phyloP scores from a whole-genome alignment of 257 asterid genomes.

The Verbascum thapsus region DNA sequence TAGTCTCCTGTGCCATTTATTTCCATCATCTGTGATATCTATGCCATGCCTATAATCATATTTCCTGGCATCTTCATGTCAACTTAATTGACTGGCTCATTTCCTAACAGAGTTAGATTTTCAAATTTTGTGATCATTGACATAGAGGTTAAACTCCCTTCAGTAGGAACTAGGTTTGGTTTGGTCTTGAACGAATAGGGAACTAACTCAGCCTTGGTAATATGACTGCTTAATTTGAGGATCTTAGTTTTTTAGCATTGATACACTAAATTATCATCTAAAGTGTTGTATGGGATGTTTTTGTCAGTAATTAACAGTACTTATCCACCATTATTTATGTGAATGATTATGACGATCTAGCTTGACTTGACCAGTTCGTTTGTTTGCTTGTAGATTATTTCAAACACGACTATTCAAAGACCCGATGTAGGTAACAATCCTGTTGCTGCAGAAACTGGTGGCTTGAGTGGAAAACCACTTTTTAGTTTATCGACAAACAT shows the following conservation, averaged over 20 bases:
- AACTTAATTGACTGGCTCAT: neutral
- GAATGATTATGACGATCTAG: neutral
- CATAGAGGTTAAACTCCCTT: neutral
- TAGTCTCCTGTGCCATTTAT: neutral
- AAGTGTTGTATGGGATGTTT: too few species aligned
- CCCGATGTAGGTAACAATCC: slow-evolving; percentile 67
- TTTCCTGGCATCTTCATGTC: neutral
- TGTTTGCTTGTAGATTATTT: slow-evolving; percentile 65
- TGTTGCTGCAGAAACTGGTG: slow-evolving; percentile 79
- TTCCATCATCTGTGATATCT: slow-evolving; percentile 3
- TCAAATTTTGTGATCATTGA: neutral
- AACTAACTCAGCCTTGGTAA: too few species aligned
- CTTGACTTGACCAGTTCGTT: slow-evolving; percentile 17
- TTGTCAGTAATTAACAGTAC: too few species aligned
- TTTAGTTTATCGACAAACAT: slow-evolving; percentile 65
- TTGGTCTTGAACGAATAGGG: too few species aligned
- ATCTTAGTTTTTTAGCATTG: too few species aligned
- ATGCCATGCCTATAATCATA: neutral
- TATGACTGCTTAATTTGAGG: too few species aligned
- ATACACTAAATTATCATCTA: too few species aligned
- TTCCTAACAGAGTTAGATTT: neutral
- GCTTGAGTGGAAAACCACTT: slow-evolving; percentile 94
- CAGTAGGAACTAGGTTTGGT: too few species aligned
- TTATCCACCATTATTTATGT: too few species aligned
- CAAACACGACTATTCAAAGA: slow-evolving; percentile 91